These are phyloP conservation scores for Coprinellus micaceus DNA, from an alignment of 768 basidiomycete genomes.

Conservation along the genomic window DNA sequence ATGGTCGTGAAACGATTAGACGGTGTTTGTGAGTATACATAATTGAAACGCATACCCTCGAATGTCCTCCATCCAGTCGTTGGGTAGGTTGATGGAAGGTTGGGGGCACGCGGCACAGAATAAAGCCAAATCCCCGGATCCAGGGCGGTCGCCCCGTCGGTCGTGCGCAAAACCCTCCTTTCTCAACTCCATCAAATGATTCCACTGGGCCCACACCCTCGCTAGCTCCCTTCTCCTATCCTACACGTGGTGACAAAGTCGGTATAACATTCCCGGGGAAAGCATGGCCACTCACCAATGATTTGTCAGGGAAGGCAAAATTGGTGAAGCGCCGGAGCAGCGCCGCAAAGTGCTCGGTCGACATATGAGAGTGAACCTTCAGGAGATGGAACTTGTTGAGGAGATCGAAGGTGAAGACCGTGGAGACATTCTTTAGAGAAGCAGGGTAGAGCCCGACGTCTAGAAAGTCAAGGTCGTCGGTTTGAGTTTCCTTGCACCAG, in stretches of 20 bases:
- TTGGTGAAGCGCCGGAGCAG: not conserved
- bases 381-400: slow-evolving; percentile 19
- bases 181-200: not conserved
- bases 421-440: not conserved
- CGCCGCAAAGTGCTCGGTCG: not conserved
- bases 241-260: not conserved
- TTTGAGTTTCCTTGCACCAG: not conserved
- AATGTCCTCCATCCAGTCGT: slow-evolving; percentile 12
- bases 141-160: not conserved
- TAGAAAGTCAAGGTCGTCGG: not conserved
- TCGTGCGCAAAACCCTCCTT: not conserved
- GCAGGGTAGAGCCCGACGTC: not conserved
- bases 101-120: slow-evolving; percentile 19
- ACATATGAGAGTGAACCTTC: not conserved
- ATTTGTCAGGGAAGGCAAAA: not conserved
- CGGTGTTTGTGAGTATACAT: slow-evolving; percentile 2
- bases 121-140: slow-evolving; percentile 12
- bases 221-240: not conserved
- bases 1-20: not conserved
- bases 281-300: not conserved
- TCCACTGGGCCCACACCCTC: not conserved
- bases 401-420: slow-evolving; percentile 20
- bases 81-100: slow-evolving; percentile 8
- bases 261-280: not conserved
- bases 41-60: not conserved